A percentile compares a stretch with the other conserved stretches of the same genome.
phyloP scores from a whole-genome alignment of 2,329 filamentous ascomycete species.

The Sphaerostilbella broomeana region DNA sequence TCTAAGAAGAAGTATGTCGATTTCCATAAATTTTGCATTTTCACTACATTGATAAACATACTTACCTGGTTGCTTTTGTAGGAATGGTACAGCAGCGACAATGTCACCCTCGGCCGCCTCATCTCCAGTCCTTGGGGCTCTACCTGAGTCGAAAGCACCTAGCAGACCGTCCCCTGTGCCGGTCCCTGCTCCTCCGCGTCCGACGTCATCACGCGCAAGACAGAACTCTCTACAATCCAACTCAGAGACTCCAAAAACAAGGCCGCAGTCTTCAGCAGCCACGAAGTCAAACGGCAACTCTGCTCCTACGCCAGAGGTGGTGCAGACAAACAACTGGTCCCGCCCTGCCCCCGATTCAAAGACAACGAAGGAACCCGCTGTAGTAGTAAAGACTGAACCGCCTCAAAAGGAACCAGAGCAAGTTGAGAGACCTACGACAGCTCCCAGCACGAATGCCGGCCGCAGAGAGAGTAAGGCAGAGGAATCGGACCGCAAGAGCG shows the following conservation, averaged over 20 bases:
- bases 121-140: slow-evolving; percentile 65
- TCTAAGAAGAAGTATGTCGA: slow-evolving; percentile 68
- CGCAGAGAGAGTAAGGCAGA: slow-evolving; percentile 40
- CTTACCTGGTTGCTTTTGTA: slow-evolving; percentile 20
- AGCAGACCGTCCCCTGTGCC: slow-evolving; percentile 51
- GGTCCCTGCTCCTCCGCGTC: slow-evolving; percentile 51
- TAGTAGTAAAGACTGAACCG: slow-evolving; percentile 27
- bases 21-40: neutral
- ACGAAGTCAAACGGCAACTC: slow-evolving; percentile 52
- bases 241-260: slow-evolving; percentile 45
- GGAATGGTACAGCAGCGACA: slow-evolving; percentile 34
- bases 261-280: slow-evolving; percentile 54
- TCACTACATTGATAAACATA: slow-evolving; percentile 1
- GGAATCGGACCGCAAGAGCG: slow-evolving; percentile 31
- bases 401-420: slow-evolving; percentile 26
- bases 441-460: slow-evolving; percentile 23
- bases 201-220: slow-evolving; percentile 63
- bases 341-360: slow-evolving; percentile 40
- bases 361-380: slow-evolving; percentile 40
- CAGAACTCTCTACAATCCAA: slow-evolving; percentile 65
- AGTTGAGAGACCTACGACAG: slow-evolving; percentile 20
- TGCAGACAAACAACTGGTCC: slow-evolving; percentile 24
- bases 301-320: slow-evolving; percentile 31
- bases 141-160: slow-evolving; percentile 53
- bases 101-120: slow-evolving; percentile 67